Evolutionary conservation across 2,329 filamentous ascomycete species (phyloP).

Genomic region (Tolypocladium inflatum): DNA sequence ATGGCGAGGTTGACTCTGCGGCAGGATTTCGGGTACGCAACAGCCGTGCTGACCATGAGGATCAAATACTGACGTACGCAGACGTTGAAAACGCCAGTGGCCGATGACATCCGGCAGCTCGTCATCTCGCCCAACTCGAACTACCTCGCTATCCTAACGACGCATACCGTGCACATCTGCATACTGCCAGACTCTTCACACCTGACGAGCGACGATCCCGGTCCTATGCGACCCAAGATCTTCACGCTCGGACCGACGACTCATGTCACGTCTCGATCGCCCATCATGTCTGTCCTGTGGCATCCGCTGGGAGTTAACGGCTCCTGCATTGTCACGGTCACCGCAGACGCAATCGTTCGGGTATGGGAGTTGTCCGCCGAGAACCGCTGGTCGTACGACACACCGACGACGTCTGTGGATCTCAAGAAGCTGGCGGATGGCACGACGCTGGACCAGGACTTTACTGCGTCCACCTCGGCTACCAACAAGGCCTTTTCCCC

Average conservation of each 20-base stretch:
- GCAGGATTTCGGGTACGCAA: slow-evolving; percentile 23
- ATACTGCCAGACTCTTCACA: slow-evolving; percentile 75
- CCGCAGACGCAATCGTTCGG: slow-evolving; percentile 76
- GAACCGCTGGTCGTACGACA: slow-evolving; percentile 80
- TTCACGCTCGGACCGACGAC: slow-evolving; percentile 89
- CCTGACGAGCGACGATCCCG: slow-evolving; percentile 57
- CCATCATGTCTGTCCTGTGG: slow-evolving; percentile 77
- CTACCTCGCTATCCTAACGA: slow-evolving; percentile 76
- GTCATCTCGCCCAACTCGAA: slow-evolving; percentile 73
- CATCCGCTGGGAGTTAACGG: slow-evolving; percentile 82
- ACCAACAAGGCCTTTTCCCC: slow-evolving; percentile 78
- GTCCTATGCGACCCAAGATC: slow-evolving; percentile 69
- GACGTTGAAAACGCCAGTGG: slow-evolving; percentile 69
- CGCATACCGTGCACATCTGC: slow-evolving; percentile 80
- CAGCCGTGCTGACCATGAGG: not conserved
- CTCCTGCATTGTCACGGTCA: slow-evolving; percentile 77
- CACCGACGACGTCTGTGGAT: slow-evolving; percentile 75
- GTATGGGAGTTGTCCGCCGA: slow-evolving; percentile 83
- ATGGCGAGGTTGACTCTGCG: slow-evolving; percentile 15
- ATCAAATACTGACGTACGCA: slow-evolving; percentile 21
- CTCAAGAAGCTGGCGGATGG: slow-evolving; percentile 83
- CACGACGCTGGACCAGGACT: slow-evolving; percentile 71
- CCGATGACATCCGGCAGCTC: slow-evolving; percentile 76
- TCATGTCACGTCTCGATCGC: slow-evolving; percentile 77
- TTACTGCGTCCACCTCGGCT: slow-evolving; percentile 63